Conservation (phyloP, 1,284 basidiomycete species). For the Exobasidium rhododendri region DNA sequence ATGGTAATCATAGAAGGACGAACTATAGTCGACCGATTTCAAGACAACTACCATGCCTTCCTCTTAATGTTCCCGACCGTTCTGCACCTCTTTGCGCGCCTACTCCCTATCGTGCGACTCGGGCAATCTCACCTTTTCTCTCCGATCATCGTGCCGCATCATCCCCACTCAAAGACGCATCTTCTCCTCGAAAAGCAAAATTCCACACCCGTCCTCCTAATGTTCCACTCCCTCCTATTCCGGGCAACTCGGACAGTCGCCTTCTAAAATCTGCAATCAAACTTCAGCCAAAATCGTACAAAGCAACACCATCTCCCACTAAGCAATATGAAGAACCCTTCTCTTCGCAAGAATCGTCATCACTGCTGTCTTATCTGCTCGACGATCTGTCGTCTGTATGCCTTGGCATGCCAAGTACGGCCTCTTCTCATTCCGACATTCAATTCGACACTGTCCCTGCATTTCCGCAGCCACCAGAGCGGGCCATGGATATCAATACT, state of each 20-base stretch:
- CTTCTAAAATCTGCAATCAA: neutral
- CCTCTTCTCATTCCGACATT: too few species aligned
- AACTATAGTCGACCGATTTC: neutral
- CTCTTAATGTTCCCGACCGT: neutral
- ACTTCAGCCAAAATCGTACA: neutral
- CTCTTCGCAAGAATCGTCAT: too few species aligned
- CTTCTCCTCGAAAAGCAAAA: too few species aligned
- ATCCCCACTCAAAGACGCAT: too few species aligned
- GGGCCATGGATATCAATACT: neutral
- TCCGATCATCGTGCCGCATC: too few species aligned
- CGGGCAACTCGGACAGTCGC: neutral
- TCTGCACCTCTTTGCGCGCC: too few species aligned
- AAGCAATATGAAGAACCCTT: too few species aligned
- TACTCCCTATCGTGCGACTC: too few species aligned
- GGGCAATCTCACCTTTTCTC: too few species aligned
- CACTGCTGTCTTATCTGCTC: neutral
- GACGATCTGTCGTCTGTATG: neutral
- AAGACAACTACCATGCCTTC: neutral
- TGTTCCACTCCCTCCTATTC: neutral
- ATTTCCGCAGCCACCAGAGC: neutral
- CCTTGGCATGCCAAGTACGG: too few species aligned
- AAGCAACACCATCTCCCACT: neutral
- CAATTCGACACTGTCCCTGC: neutral
- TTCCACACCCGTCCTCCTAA: too few species aligned
- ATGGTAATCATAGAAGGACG: too few species aligned